A percentile compares a stretch with the other conserved stretches of the same genome.
phyloP scores from a whole-genome alignment of 2,329 filamentous ascomycete species.

The Epichloe coenophiala region DNA sequence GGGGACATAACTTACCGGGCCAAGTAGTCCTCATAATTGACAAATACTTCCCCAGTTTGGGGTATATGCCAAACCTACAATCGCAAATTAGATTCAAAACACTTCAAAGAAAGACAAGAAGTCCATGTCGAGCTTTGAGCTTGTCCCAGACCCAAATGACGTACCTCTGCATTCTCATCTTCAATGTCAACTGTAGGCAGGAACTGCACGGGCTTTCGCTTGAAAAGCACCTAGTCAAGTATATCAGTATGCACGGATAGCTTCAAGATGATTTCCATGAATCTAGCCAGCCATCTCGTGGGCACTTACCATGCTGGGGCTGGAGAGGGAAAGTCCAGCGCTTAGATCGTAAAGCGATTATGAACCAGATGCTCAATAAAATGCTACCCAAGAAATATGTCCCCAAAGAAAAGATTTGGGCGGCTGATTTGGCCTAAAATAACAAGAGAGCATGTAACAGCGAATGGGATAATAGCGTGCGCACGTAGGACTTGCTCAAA shows the following conservation, averaged over 20 bases:
- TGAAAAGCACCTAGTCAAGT: constrained; percentile 67
- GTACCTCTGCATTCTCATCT: constrained; percentile 73
- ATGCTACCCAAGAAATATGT: neutral
- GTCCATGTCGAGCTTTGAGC: neutral
- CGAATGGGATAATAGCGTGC: neutral
- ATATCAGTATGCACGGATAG: constrained; percentile 3
- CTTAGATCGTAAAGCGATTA: neutral
- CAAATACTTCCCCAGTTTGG: constrained; percentile 82
- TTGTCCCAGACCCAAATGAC: constrained; percentile 10
- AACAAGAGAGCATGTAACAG: neutral
- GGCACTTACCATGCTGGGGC: constrained; percentile 6
- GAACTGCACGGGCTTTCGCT: constrained; percentile 86
- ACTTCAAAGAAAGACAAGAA: neutral
- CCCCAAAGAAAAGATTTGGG: neutral
- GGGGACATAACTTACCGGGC: constrained; percentile 45
- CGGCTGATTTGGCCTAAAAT: neutral
- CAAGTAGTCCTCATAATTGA: constrained; percentile 77
- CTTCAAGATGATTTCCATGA: neutral
- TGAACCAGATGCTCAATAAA: neutral
- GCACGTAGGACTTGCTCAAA: neutral
- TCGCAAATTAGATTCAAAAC: neutral
- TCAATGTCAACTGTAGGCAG: constrained; percentile 57
- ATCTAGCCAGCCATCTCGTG: neutral
- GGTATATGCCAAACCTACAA: constrained; percentile 79
- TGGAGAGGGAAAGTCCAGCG: neutral